Evolutionary conservation across 495 filamentous ascomycete genomes (phyloP).

Genomic region (Thozetella sp.): DNA sequence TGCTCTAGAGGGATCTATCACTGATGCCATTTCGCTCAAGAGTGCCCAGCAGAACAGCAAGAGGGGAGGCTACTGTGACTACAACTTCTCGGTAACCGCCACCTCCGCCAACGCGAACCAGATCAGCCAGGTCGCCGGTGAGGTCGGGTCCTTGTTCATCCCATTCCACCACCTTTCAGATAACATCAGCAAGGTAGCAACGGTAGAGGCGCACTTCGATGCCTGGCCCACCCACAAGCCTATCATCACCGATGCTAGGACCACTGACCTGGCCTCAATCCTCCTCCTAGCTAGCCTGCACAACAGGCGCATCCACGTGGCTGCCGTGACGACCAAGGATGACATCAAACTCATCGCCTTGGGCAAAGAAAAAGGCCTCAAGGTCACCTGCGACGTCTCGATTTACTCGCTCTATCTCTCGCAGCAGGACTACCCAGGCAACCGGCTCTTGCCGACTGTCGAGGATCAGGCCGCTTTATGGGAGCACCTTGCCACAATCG

Average conservation of each 20-base stretch:
- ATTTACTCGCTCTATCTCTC: conserved; percentile 82
- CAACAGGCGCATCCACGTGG: conserved; percentile 82
- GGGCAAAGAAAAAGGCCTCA: conserved; percentile 80
- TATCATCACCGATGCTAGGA: conserved; percentile 84
- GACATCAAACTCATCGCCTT: conserved; percentile 80
- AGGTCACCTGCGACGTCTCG: conserved; percentile 84
- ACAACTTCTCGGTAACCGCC: conserved; percentile 83
- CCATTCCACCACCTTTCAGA: conserved; percentile 86
- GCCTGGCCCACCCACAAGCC: conserved; percentile 82
- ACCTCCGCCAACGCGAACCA: conserved; percentile 77
- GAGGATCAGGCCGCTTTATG: conserved; percentile 79
- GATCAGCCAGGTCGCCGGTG: conserved; percentile 68
- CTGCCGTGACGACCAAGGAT: conserved; percentile 79
- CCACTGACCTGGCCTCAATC: conserved; percentile 79
- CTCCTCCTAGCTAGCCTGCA: conserved; percentile 81
- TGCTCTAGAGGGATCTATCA: conserved; percentile 71
- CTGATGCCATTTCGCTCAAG: conserved; percentile 71
- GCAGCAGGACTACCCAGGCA: conserved; percentile 73
- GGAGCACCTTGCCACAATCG: conserved; percentile 76
- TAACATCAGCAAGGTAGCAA: conserved; percentile 85
- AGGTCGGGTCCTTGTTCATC: conserved; percentile 84
- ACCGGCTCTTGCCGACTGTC: conserved; percentile 64
- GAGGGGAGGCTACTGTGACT: conserved; percentile 72
- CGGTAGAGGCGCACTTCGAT: conserved; percentile 79
- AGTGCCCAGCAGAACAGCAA: conserved; percentile 76